phyloP scores from a whole-genome alignment of 202 grass and related monocot genomes.

The Bolboschoenoplectus hybrid region DNA sequence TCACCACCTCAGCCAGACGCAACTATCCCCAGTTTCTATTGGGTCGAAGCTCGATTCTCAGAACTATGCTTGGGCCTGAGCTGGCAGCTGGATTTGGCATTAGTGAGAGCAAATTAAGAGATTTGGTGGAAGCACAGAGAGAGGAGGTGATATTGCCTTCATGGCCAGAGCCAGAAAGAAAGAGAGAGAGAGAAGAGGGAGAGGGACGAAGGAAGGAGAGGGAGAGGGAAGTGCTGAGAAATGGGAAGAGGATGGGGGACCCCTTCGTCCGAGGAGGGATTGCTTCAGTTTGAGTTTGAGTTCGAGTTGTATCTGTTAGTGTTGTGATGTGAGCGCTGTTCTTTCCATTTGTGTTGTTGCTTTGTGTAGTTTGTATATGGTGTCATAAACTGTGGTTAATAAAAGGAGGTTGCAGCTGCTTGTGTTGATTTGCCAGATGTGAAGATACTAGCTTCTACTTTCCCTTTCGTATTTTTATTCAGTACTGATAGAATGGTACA shows the following conservation, averaged over 20 bases:
- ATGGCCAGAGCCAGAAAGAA: conserved; percentile 36
- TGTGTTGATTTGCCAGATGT: conserved; percentile 15
- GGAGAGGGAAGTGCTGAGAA: neutral
- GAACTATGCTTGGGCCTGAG: conserved; percentile 68
- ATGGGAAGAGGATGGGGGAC: neutral
- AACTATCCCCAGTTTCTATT: conserved; percentile 80
- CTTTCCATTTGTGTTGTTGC: neutral
- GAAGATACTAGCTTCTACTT: neutral
- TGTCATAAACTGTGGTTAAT: conserved; percentile 31
- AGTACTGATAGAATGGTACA: neutral
- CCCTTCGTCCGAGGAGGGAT: conserved; percentile 38
- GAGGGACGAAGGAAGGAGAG: neutral
- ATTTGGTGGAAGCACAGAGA: conserved; percentile 51
- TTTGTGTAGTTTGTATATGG: conserved; percentile 28
- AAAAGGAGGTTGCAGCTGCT: neutral
- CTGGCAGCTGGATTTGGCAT: conserved; percentile 68
- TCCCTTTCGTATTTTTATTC: neutral
- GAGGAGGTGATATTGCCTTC: conserved; percentile 60
- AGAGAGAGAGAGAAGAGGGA: neutral
- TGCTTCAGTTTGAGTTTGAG: conserved; percentile 29
- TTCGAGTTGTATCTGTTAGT: neutral
- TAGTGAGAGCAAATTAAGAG: conserved; percentile 45
- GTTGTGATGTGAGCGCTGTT: conserved; percentile 9
- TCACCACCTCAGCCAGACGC: conserved; percentile 69
- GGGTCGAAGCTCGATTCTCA: conserved; percentile 59